A percentile compares a stretch with the other conserved stretches of the same genome.
These are phyloP conservation scores for Monosporascus sp. DNA, from an alignment of 2,329 filamentous ascomycete species.

Conservation along the genomic window DNA sequence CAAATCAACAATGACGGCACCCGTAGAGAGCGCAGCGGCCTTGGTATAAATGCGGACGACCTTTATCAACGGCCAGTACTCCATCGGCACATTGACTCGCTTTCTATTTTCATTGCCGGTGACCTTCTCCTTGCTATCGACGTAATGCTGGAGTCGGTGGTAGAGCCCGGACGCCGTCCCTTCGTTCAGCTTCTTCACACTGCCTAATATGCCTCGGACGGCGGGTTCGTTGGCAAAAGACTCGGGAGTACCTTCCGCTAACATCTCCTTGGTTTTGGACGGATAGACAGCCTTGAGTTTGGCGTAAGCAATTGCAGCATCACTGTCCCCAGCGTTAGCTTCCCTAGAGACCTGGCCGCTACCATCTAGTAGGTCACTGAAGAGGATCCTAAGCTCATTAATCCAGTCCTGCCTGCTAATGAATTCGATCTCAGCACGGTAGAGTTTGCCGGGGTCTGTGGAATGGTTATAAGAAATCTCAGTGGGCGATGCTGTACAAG, in stretches of 20 bases:
- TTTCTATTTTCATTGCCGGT: constrained; percentile 8
- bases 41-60: constrained; percentile 38
- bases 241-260: constrained; percentile 14
- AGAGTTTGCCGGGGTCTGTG: constrained; percentile 16
- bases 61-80: constrained; percentile 39
- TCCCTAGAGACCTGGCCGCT: constrained; percentile 19
- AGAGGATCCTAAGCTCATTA: constrained; percentile 18
- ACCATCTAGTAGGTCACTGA: constrained; percentile 16
- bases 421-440: constrained; percentile 25
- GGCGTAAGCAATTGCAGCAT: constrained; percentile 22
- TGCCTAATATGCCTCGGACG: constrained; percentile 20
- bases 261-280: constrained; percentile 20
- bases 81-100: constrained; percentile 9
- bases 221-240: constrained; percentile 16
- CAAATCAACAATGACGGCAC: constrained; percentile 30
- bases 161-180: constrained; percentile 17
- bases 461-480: constrained; percentile 25
- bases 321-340: constrained; percentile 13
- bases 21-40: constrained; percentile 28
- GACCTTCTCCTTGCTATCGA: constrained; percentile 25
- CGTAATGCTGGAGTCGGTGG: constrained; percentile 19
- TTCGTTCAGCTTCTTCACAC: constrained; percentile 15
- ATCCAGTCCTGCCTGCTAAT: constrained; percentile 19
- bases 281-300: constrained; percentile 25
- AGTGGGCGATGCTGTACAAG: constrained; percentile 22